These are phyloP conservation scores for Pyricularia sp. DNA, from an alignment of 2,329 filamentous ascomycete species.

Conservation along the genomic window DNA sequence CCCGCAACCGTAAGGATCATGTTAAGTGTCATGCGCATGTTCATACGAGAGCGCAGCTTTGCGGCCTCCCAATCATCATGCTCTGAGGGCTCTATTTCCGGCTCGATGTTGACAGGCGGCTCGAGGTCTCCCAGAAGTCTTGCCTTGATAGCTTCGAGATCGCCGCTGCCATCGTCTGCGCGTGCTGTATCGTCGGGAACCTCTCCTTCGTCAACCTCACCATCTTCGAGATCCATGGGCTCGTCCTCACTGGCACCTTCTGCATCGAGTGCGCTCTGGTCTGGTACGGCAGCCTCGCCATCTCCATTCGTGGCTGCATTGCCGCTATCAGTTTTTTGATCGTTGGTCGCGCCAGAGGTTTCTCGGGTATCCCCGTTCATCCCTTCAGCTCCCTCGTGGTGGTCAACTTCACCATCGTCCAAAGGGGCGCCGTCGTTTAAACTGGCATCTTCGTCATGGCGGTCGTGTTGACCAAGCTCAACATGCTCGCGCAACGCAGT, in stretches of 20 bases:
- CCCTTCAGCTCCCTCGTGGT: background rate
- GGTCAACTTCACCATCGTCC: slow-evolving; percentile 16
- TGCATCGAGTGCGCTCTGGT: slow-evolving; percentile 9
- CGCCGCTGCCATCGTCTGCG: slow-evolving; percentile 14
- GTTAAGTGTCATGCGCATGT: slow-evolving; percentile 66
- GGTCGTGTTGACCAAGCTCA: slow-evolving; percentile 23
- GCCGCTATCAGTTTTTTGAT: background rate
- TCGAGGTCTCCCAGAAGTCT: slow-evolving; percentile 36
- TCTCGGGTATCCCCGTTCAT: slow-evolving; percentile 5
- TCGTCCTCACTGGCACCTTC: slow-evolving; percentile 15
- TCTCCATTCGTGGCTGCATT: background rate
- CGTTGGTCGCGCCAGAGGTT: slow-evolving; percentile 12
- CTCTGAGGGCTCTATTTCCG: slow-evolving; percentile 2
- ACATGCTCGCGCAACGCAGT: slow-evolving; percentile 33
- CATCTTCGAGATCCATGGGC: slow-evolving; percentile 8
- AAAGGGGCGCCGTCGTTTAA: slow-evolving; percentile 33
- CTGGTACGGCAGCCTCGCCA: background rate
- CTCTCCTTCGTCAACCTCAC: slow-evolving; percentile 27
- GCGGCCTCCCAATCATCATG: slow-evolving; percentile 17
- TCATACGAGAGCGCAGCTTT: slow-evolving; percentile 29
- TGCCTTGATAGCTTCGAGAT: slow-evolving; percentile 38
- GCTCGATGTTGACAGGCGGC: slow-evolving; percentile 7
- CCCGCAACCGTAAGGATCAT: slow-evolving; percentile 86
- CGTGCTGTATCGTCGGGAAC: slow-evolving; percentile 14
- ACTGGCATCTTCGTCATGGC: slow-evolving; percentile 25